A percentile compares a stretch with the other conserved stretches of the same genome.
Evolutionary conservation across 176 grass and related monocot species (phyloP).

Genomic region (Alloteropsis semialata): DNA sequence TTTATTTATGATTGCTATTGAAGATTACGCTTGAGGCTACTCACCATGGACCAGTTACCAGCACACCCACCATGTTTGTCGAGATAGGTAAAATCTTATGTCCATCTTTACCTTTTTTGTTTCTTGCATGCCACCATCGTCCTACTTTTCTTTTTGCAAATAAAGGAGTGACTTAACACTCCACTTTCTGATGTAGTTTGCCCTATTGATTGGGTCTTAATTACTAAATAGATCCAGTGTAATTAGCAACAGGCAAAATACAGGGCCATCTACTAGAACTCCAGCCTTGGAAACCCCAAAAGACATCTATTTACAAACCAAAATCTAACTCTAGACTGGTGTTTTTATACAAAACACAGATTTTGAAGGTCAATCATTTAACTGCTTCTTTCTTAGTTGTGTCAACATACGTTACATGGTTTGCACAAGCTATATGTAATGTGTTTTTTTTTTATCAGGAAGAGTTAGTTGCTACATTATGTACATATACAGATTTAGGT

Average conservation of each 20-base stretch:
- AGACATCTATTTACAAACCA: background rate
- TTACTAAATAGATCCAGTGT: background rate
- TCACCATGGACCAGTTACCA: slow-evolving; percentile 87
- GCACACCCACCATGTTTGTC: slow-evolving; percentile 80
- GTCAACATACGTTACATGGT: background rate
- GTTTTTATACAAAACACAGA: background rate
- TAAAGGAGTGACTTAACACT: no score
- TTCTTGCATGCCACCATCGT: background rate
- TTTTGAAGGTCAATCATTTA: background rate
- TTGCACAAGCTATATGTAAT: background rate
- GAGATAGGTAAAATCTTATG: slow-evolving; percentile 72
- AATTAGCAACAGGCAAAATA: background rate
- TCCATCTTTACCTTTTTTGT: slow-evolving; percentile 1
- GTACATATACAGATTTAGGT: background rate
- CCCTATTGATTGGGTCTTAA: background rate
- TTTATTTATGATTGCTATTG: slow-evolving; percentile 13
- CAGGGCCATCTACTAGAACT: background rate
- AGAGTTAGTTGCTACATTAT: background rate
- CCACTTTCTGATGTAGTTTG: background rate
- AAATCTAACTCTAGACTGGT: background rate
- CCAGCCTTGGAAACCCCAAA: no score
- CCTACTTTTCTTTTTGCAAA: background rate
- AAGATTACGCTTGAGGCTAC: slow-evolving; percentile 94
- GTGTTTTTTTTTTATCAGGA: background rate
- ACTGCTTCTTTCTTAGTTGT: background rate